These are phyloP conservation scores for Phytopythium ostracodes DNA, from an alignment of 352 stramenopile species.

Conservation along the genomic window DNA sequence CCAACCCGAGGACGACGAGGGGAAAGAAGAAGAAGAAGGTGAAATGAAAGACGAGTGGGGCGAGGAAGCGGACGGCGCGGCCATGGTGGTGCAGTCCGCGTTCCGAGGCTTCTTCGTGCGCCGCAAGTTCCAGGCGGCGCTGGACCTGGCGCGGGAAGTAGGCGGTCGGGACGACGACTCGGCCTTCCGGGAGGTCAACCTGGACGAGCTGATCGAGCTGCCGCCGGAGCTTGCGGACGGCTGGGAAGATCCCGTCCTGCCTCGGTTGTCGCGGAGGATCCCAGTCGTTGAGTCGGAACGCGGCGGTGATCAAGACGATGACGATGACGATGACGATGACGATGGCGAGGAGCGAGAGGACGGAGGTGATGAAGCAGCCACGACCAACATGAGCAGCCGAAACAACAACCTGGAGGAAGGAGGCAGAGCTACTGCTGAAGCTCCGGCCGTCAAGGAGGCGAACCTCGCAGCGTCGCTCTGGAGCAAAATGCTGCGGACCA, in stretches of 20 bases:
- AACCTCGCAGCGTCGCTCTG: conserved; percentile 47
- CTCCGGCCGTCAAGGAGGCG: conserved; percentile 13
- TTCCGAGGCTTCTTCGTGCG: conserved; percentile 66
- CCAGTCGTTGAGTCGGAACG: not conserved
- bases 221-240: conserved; percentile 56
- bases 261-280: conserved; percentile 1
- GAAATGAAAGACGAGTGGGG: not conserved
- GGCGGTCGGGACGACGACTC: conserved; percentile 16
- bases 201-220: conserved; percentile 51
- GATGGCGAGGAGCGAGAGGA: conserved; percentile 10
- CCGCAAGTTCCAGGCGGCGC: conserved; percentile 55
- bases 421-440: not conserved
- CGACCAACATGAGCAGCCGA: not conserved
- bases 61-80: conserved; percentile 19
- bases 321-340: conserved; percentile 4
- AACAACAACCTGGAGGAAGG: not conserved
- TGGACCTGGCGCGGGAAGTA: conserved; percentile 41
- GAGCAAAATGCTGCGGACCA: conserved; percentile 62
- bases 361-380: not conserved
- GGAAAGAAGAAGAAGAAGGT: not conserved
- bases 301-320: not conserved
- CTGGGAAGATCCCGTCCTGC: conserved; percentile 50
- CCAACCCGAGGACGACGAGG: not conserved
- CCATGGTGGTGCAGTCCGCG: conserved; percentile 55
- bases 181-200: conserved; percentile 44